Percentiles rank a stretch among this genome's conserved stretches.
Evolutionary conservation across 345 rosid species (phyloP).

Genomic region (Pugionium cornutum): DNA sequence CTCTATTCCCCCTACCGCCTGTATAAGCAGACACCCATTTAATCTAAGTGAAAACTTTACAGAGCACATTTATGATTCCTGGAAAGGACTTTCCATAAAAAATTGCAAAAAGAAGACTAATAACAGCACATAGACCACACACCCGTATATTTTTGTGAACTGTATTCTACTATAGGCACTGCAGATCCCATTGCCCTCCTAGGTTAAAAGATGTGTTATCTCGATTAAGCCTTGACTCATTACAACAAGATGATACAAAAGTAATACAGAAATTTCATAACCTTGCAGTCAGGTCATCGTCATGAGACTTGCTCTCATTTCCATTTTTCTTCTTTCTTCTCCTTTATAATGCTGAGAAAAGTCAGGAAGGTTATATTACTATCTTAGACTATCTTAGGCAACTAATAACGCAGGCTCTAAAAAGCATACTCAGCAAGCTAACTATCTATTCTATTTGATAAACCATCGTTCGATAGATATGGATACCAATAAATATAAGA

Average conservation of each 20-base stretch:
- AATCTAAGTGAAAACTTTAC: constrained; percentile 15
- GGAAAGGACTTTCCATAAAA: too few relatives aligned
- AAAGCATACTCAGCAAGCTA: constrained; percentile 5
- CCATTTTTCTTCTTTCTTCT: constrained; percentile 44
- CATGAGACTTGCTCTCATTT: constrained; percentile 48
- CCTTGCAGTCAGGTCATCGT: constrained; percentile 48
- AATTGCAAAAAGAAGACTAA: too few relatives aligned
- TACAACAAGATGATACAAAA: not conserved
- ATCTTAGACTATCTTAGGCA: constrained; percentile 3
- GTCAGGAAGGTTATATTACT: constrained; percentile 39
- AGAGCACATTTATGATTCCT: constrained; percentile 12
- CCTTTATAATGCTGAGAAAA: constrained; percentile 54
- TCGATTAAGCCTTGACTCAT: constrained; percentile 7
- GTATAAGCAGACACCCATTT: constrained; percentile 1
- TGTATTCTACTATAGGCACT: constrained; percentile 1
- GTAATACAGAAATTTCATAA: constrained; percentile 22
- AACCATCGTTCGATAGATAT: not conserved
- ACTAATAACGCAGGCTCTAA: not conserved
- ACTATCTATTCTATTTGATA: constrained; percentile 2
- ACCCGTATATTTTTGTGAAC: not conserved
- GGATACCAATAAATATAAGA: not conserved
- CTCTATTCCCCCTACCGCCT: not conserved
- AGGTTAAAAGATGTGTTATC: constrained; percentile 3
- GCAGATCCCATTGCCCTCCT: not conserved
- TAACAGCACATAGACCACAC: not conserved